These are phyloP conservation scores for Xylaria cubensis DNA, from an alignment of 495 filamentous ascomycete genomes.

Conservation along the genomic window DNA sequence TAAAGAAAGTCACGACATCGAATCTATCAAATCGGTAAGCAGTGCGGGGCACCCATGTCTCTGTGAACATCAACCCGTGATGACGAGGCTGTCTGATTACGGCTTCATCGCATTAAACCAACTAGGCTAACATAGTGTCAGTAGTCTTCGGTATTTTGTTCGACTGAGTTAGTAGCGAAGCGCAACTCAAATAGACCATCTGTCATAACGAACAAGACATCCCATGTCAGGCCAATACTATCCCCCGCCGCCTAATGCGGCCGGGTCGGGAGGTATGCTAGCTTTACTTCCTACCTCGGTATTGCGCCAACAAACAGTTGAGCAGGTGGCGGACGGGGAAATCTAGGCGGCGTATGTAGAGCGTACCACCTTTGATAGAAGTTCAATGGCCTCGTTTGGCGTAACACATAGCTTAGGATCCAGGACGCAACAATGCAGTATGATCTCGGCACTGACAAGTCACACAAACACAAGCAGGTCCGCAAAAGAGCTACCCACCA, in stretches of 20 bases:
- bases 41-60: constrained; percentile 6
- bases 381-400: neutral
- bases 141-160: neutral
- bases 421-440: neutral
- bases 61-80: neutral
- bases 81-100: neutral
- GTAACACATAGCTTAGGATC: neutral
- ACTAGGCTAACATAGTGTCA: neutral
- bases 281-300: constrained; percentile 1
- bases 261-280: constrained; percentile 35
- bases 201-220: neutral
- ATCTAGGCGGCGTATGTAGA: neutral
- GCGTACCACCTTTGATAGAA: neutral
- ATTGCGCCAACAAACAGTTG: neutral
- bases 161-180: neutral
- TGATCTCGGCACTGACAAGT: constrained; percentile 17
- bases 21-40: constrained; percentile 9
- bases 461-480: constrained; percentile 33
- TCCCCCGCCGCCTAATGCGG: constrained; percentile 38
- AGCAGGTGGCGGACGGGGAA: neutral
- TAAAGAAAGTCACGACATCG: neutral
- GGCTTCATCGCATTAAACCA: neutral
- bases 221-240: constrained; percentile 38
- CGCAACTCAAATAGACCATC: neutral
- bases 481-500: constrained; percentile 47